Base-by-base conservation (phyloP, 1,284 basidiomycete genomes). In the Rugosomyces carneus region DNA sequence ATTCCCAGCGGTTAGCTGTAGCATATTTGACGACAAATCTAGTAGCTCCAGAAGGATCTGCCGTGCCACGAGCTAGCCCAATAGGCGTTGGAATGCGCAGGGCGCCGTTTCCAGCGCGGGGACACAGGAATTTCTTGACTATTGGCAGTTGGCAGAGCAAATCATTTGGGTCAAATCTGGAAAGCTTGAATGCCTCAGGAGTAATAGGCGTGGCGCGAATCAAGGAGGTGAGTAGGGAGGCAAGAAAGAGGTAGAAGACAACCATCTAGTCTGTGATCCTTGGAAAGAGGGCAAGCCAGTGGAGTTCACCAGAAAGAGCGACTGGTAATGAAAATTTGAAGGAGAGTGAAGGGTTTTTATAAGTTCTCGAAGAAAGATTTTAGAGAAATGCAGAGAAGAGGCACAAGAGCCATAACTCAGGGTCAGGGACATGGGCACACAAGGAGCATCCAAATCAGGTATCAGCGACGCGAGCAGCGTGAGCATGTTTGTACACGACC, bases 21-120 rank as follows among this genome's bases (percentile, higher is more conserved):
- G 77, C 84, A 60, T 87, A 88, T 54, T 72, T 79, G 50, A 29
- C 82, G 24, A 75, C 60, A 58, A 80, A 87, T 37, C 81, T 69
- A 43, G 65, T 62, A 18, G 71, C 76, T 31, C 72, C 73, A 31
- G 66, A 57, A n/a, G 64, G 60, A 50, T 78, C 75, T 6, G 65
- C 40, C 2, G 71, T 67, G 27, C 83, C 83, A n/a, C 61, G 58
- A 2, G 81, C 80, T 18, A 63, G 63, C 10, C 83, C 83, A 21
- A 84, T 47, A 13, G 71, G 65, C 1, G 80, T 83, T 16, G 53
- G 48, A 24, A 79, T 66, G 24, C 57, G 64, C 7, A 64, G 44
- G 16, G 59, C 51, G 15, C 58, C 53, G 2, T 57, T 52, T 18
- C 61, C 60, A 29, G 61, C 54, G 13, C 66, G 65, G 34, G 71